Conservation (phyloP, 768 basidiomycete genomes). For the Sporobolomyces roseus region DNA sequence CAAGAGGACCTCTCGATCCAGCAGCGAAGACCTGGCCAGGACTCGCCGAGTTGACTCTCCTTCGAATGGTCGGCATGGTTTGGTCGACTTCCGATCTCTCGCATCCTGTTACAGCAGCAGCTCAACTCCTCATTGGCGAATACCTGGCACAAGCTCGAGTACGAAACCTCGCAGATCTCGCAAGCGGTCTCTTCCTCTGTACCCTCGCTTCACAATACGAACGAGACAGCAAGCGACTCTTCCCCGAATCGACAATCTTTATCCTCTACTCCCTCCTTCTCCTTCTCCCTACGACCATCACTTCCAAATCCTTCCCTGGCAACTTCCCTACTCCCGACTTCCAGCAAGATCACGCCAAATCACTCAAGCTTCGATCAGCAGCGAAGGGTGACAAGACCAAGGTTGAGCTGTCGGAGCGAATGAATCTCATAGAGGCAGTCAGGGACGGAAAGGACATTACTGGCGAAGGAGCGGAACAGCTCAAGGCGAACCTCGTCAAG, state of each 20-base stretch:
- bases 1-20: constrained; percentile 60
- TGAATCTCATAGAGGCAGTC: constrained; percentile 55
- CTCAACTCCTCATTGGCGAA: constrained; percentile 80
- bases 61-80: constrained; percentile 71
- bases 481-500: constrained; percentile 68
- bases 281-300: constrained; percentile 61
- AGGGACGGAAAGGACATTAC: constrained; percentile 42
- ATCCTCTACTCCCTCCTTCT: constrained; percentile 65
- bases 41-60: constrained; percentile 69
- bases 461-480: constrained; percentile 55
- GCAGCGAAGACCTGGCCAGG: constrained; percentile 85
- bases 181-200: constrained; percentile 83
- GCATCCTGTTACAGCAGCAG: constrained; percentile 80
- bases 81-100: constrained; percentile 96
- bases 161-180: constrained; percentile 67
- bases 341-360: constrained; percentile 47
- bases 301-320: constrained; percentile 59
- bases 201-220: constrained; percentile 74
- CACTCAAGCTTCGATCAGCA: constrained; percentile 14
- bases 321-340: constrained; percentile 68
- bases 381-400: constrained; percentile 51
- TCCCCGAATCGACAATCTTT: constrained; percentile 87
- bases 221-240: constrained; percentile 71
- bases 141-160: constrained; percentile 83
- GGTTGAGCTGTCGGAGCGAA: constrained; percentile 53